Evolutionary conservation across 306 rosid species (phyloP), one percentile per base, ranked within the genome.

Genomic region (Geum urbanum): DNA sequence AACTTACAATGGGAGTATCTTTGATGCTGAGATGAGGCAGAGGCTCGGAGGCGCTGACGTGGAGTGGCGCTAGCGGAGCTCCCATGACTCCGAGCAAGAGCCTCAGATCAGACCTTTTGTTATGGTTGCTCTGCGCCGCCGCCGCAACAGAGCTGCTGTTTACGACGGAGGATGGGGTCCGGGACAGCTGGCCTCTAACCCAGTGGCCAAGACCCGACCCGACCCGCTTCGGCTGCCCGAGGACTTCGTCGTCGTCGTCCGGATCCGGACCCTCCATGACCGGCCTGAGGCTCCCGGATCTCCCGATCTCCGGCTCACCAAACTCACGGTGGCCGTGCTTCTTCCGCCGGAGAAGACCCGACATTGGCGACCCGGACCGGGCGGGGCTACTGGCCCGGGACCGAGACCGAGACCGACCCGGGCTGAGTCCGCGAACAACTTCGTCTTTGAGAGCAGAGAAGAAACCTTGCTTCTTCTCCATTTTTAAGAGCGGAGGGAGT

Each of bases 21-120:
- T 95, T 95, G 77, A 95, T 87, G 79, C 96, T 87, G 59, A 95
- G 91, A 58, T 89, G 97, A 69, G 97, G 99, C 58, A 91, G 63
- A 9, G 99, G 97, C 72, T 91, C 96, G 44, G 84, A 63, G 72
- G 91, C 64, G 80, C 78, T 87, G 51, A 95, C 97, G 79, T 87
- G 88, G 58, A 89, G 73, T 1, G 99, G 99, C 2, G 96, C 92
- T 8, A 95, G 97, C 13, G 99, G 95, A 20, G 99, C 97, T 5
- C 89, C 99, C 99, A 95, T 89, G 6, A 95, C 99, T 2, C 99
- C 99, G 0, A 95, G 84, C 43, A 95, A 72, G 48, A 95, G 91
- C 63, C 97, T 86, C 86, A 95, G 90, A 86, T 95, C 99, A 82
- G 97, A 87, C 92, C 92, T 80, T 79, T 76, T 83, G 74, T 7